Percentiles rank a stretch among this genome's conserved stretches.
phyloP scores from a whole-genome alignment of 768 basidiomycete genomes.

The Hydnum rufescens region DNA sequence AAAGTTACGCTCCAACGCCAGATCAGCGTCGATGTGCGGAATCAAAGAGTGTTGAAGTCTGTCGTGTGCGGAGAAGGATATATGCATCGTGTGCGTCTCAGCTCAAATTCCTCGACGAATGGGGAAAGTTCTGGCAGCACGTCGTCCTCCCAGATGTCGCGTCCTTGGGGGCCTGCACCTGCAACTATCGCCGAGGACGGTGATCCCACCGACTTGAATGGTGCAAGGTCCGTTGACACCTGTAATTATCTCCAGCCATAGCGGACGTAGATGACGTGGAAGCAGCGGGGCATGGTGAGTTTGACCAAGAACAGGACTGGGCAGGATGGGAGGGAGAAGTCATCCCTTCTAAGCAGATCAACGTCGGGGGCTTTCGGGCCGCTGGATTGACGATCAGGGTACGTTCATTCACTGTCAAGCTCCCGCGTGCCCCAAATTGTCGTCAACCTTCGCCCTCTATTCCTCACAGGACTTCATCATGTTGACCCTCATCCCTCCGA shows the following conservation, averaged over 20 bases:
- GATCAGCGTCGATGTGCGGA: constrained; percentile 5
- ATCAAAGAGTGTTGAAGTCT: constrained; percentile 9
- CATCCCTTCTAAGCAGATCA: constrained; percentile 1
- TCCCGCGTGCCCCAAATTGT: background rate
- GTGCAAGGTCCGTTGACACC: background rate
- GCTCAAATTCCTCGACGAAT: background rate
- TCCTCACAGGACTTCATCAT: constrained; percentile 9
- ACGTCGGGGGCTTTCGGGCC: constrained; percentile 9
- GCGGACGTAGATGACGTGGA: too few species aligned
- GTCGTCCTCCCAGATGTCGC: background rate
- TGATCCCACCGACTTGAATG: background rate
- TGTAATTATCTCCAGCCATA: too few species aligned
- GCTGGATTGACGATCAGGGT: constrained; percentile 7
- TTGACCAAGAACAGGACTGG: too few species aligned
- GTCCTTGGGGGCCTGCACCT: constrained; percentile 1
- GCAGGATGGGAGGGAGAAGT: constrained; percentile 10
- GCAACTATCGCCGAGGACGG: too few species aligned
- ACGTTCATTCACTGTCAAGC: background rate
- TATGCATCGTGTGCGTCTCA: background rate
- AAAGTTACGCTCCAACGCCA: constrained; percentile 7
- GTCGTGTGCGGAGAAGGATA: constrained; percentile 8
- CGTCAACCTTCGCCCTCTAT: background rate
- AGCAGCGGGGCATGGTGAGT: too few species aligned
- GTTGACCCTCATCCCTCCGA: constrained; percentile 8
- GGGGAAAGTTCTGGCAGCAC: background rate